Base-by-base conservation (phyloP, 1,284 basidiomycete species). In the Malassezia furfur region DNA sequence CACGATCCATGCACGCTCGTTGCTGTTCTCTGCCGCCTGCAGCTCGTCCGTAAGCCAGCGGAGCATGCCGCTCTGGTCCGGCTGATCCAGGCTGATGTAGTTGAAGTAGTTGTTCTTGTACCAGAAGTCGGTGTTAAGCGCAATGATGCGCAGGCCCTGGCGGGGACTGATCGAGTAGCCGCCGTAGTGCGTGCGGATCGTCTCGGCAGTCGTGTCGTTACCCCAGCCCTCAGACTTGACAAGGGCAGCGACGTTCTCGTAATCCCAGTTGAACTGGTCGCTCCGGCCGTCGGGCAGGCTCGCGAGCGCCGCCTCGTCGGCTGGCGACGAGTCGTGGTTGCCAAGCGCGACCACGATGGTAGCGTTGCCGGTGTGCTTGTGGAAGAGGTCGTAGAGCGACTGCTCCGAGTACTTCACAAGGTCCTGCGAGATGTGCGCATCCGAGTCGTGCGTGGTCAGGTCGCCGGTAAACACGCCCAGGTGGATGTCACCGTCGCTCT, bases 31-130 rank as follows among this genome's bases (percentile, higher is more conserved):
- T 12, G 70, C 70, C 7, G 39, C 57, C 47, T 87, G 84, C 17
- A 88, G 77, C 73, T 88, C 85, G 62, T 87, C 83, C 3, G 87
- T 87, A 52, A 88, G 66, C 77, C 85, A 88, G 25, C 84, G 79
- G 60, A 88, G 77, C 80, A 85, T 85, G 10, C 86, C 85, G 36
- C 83, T 85, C 35, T 78, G 78, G 71, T 88, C 87, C 1, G 83
- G 80, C 36, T 82, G 74, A 17, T 81, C 82, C 66, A 85, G 79
- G 67, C 88, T 85, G 76, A 89, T 83, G 68, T 83, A 87, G 69
- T 84, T 84, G 76, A 87, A 85, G 62, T 80, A 82, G 68, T 88
- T 70, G 46, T 48, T 50, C 51, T 58, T 63, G 65, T 71, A 73
- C 68, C 67, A 70, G 25, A 71, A 63, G 70, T 88, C 83, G 15